Percentiles rank a stretch among this genome's conserved stretches.
phyloP scores from a whole-genome alignment of 2,329 filamentous ascomycete species.

The Fusarium concolor region DNA sequence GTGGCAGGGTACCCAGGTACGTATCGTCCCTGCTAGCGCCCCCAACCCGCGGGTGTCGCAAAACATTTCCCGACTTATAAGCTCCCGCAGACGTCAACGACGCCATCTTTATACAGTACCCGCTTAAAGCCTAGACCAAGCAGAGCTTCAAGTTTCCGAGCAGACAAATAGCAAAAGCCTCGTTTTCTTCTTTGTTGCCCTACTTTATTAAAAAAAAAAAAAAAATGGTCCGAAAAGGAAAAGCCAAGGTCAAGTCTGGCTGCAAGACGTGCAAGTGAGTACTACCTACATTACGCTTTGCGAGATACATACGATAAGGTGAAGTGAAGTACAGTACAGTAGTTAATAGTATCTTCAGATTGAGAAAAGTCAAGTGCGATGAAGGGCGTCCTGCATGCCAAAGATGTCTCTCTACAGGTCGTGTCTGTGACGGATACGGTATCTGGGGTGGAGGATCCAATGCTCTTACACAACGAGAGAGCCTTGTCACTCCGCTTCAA shows the following conservation, averaged over 20 bases:
- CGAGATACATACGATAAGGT: too few relatives aligned
- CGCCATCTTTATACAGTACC: neutral
- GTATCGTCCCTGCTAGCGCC: neutral
- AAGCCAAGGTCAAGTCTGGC: slow-evolving; percentile 35
- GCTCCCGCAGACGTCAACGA: neutral
- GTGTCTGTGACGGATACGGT: slow-evolving; percentile 36
- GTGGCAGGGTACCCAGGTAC: slow-evolving; percentile 4
- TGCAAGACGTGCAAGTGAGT: slow-evolving; percentile 41
- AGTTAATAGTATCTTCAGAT: neutral
- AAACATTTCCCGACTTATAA: slow-evolving; percentile 24
- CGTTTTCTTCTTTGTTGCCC: neutral
- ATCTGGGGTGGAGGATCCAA: slow-evolving; percentile 37
- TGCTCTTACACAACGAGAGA: neutral
- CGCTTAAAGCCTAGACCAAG: slow-evolving; percentile 26
- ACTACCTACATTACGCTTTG: neutral
- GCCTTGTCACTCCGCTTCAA: slow-evolving; percentile 2
- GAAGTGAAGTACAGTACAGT: neutral
- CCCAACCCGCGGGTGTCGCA: neutral
- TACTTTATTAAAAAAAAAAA: too few relatives aligned
- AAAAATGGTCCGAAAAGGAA: slow-evolving; percentile 26
- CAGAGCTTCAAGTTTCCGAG: slow-evolving; percentile 37
- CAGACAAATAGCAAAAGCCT: slow-evolving; percentile 21
- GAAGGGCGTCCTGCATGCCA: slow-evolving; percentile 33
- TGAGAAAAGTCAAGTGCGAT: slow-evolving; percentile 39
- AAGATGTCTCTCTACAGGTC: slow-evolving; percentile 35